These are phyloP conservation scores for Piper longum DNA, from an alignment of 164 flowering plant species.

Conservation along the genomic window DNA sequence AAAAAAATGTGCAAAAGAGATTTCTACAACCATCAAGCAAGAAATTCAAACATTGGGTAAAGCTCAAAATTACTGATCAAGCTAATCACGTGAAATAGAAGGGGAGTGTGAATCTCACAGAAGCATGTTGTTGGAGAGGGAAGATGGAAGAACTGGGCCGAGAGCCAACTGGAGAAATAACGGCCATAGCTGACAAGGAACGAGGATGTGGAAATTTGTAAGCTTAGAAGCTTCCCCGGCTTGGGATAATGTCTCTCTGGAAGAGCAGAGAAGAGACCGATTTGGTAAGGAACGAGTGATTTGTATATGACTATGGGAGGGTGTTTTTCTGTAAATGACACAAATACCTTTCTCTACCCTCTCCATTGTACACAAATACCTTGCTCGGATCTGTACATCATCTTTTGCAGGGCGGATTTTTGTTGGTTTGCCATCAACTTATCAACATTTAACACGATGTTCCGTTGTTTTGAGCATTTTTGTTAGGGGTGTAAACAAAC, in stretches of 20 bases:
- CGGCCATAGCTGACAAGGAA: conserved; percentile 18
- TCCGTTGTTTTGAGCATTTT: too few species aligned
- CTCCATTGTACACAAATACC: too few species aligned
- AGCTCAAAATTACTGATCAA: background rate
- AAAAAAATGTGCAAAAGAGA: background rate
- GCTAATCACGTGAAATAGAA: background rate
- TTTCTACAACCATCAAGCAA: background rate
- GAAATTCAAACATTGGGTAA: background rate
- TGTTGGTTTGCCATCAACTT: too few species aligned
- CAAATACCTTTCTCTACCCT: too few species aligned
- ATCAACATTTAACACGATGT: too few species aligned
- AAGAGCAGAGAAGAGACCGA: too few species aligned
- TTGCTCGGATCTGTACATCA: too few species aligned
- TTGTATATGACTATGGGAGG: too few species aligned
- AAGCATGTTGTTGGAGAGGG: conserved; percentile 5
- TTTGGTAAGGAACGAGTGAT: too few species aligned
- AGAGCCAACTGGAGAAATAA: conserved; percentile 21
- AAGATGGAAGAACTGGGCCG: conserved; percentile 6
- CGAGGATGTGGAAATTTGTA: conserved; percentile 6
- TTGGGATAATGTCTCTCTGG: conserved; percentile 20
- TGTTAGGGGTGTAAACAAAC: too few species aligned
- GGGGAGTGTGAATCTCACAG: conserved; percentile 1
- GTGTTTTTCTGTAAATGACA: too few species aligned
- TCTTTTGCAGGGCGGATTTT: too few species aligned
- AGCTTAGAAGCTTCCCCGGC: conserved; percentile 14